A percentile compares a stretch with the other conserved stretches of the same genome.
phyloP scores from a whole-genome alignment of 352 stramenopile genomes.

The Phytophthora melonis region DNA sequence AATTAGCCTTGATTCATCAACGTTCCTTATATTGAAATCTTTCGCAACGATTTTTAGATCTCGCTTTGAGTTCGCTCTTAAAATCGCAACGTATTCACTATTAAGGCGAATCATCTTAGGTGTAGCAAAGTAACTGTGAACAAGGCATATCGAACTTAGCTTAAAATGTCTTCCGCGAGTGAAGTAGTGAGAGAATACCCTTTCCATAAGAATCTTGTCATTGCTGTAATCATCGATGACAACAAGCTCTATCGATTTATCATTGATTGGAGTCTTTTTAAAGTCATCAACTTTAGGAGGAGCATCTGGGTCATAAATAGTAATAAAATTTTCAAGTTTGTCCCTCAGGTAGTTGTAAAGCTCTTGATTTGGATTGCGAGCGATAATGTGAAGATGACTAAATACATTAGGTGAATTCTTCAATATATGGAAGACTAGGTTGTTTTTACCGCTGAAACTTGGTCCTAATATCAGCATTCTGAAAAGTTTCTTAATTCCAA shows the following conservation, averaged over 20 bases:
- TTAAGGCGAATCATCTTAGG: neutral
- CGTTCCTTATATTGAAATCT: neutral
- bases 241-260: neutral
- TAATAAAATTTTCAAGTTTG: neutral
- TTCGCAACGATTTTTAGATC: neutral
- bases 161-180: neutral
- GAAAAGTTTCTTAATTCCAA: neutral
- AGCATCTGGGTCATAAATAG: neutral
- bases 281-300: neutral
- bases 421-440: neutral
- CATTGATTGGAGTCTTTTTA: neutral
- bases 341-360: neutral
- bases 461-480: neutral
- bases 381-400: no score
- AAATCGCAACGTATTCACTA: neutral
- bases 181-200: neutral
- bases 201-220: neutral
- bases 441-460: neutral
- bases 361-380: no score
- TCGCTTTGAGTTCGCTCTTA: neutral
- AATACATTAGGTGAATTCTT: no score
- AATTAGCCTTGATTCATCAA: neutral
- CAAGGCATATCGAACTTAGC: neutral
- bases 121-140: neutral
- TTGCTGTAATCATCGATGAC: neutral